A percentile compares a stretch with the other conserved stretches of the same genome.
These are phyloP conservation scores for Acanthamoeba healyi DNA, from an alignment of 208 protist genomes.

Conservation along the genomic window DNA sequence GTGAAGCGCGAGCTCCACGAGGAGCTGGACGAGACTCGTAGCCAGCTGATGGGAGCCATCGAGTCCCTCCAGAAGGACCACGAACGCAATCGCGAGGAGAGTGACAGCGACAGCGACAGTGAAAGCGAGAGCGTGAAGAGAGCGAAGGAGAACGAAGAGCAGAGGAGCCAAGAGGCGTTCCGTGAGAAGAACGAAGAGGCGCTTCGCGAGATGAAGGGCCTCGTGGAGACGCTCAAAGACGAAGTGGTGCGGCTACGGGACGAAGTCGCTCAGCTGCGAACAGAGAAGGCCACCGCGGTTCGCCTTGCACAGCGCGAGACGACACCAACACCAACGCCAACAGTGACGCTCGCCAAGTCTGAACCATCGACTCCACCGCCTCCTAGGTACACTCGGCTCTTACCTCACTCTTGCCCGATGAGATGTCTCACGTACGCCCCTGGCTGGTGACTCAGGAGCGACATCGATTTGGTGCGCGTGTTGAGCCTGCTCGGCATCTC, in stretches of 20 bases:
- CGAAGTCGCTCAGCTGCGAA: background rate
- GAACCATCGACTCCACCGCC: too few relatives aligned
- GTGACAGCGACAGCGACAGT: background rate
- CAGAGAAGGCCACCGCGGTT: background rate
- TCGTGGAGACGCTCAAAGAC: background rate
- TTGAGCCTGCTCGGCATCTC: background rate
- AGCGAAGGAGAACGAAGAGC: background rate
- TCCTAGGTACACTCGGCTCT: too few relatives aligned
- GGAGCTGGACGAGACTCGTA: background rate
- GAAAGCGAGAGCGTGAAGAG: background rate
- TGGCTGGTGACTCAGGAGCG: background rate
- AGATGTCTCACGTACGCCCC: background rate
- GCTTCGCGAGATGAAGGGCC: background rate
- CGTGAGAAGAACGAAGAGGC: background rate
- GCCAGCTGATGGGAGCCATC: background rate
- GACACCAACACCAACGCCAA: too few relatives aligned
- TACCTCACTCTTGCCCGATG: background rate
- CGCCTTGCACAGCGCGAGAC: background rate
- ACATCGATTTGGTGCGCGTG: background rate
- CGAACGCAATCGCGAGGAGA: background rate
- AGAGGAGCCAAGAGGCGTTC: too few relatives aligned
- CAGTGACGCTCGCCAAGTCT: too few relatives aligned
- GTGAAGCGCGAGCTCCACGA: background rate
- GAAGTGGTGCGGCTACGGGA: background rate
- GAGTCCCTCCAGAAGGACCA: background rate